Percentiles rank a stretch among this genome's conserved stretches.
phyloP scores from a whole-genome alignment of 164 flowering plant genomes.

The Stephania japonica region DNA sequence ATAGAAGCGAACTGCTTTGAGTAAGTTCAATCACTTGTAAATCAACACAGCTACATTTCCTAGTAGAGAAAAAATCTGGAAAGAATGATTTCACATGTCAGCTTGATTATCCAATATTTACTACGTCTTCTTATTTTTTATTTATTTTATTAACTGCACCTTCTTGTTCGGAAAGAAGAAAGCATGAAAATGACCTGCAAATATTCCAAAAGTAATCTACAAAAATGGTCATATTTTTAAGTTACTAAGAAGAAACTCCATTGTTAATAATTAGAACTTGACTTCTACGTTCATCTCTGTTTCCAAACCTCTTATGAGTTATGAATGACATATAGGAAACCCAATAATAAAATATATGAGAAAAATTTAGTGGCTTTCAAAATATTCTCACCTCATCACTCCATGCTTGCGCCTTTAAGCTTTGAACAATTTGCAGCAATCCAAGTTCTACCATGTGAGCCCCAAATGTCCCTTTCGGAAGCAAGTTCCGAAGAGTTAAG shows the following conservation, averaged over 20 bases:
- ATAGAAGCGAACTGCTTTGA: background rate
- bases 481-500: conserved; percentile 80
- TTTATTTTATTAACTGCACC: too few species aligned
- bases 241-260: background rate
- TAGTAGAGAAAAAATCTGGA: too few species aligned
- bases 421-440: conserved; percentile 78
- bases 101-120: too few species aligned
- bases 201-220: background rate
- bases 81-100: too few species aligned
- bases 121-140: too few species aligned
- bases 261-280: background rate
- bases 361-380: background rate
- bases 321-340: background rate
- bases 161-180: background rate
- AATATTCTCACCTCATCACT: conserved; percentile 86
- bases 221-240: background rate
- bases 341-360: background rate
- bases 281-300: background rate
- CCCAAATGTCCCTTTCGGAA: conserved; percentile 79
- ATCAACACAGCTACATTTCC: background rate
- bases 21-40: background rate
- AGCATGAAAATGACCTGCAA: background rate
- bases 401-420: conserved; percentile 96
- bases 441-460: conserved; percentile 94
- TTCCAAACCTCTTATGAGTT: background rate